Base-by-base conservation (phyloP, 345 rosid species). In the Physaria fendleri region DNA sequence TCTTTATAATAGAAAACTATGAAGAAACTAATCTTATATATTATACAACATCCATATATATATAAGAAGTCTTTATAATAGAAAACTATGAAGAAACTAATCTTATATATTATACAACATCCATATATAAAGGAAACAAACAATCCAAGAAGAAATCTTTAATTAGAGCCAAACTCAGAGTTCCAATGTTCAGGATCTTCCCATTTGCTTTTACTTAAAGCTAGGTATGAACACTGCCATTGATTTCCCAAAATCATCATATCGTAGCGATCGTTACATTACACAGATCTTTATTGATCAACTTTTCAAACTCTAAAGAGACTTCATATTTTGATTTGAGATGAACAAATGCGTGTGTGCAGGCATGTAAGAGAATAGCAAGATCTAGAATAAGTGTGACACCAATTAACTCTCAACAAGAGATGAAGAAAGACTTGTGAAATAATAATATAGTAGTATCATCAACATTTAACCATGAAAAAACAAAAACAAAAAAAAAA, bases 111-210 rank as follows among this genome's bases (percentile, higher is more conserved):
- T 35, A 18, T 12, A n/a, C n/a, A n/a, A n/a, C n/a, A n/a, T n/a
- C n/a, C n/a, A n/a, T n/a, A n/a, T n/a, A n/a, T n/a, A n/a, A n/a
- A n/a, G n/a, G n/a, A 23, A 51, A 52, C 48, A 38, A 25, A 40
- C 14, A 39, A 20, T 12, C 24, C 0, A 56, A 57, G 25, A 62
- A 46, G 51, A 40, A 23, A 38, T 40, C n/a, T n/a, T 81, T 56
- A 84, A 23, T 71, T 80, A 14, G 97, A 82, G 54, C 99, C 99
- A 35, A 86, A 92, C 64, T 92, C 95, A 38, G 70, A 74, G 71
- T 86, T 92, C 97, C 96, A 92, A 59, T 59, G 82, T 56, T 92
- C 93, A 54, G 88, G 90, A 48, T 92, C 95, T 80, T 82, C 87
- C 96, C 95, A 86, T 74, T 82, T 92, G 78, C 87, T 92, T 78